Evolutionary conservation across 441 rosid genomes (phyloP).

Genomic region (Syzygium syzygioides): DNA sequence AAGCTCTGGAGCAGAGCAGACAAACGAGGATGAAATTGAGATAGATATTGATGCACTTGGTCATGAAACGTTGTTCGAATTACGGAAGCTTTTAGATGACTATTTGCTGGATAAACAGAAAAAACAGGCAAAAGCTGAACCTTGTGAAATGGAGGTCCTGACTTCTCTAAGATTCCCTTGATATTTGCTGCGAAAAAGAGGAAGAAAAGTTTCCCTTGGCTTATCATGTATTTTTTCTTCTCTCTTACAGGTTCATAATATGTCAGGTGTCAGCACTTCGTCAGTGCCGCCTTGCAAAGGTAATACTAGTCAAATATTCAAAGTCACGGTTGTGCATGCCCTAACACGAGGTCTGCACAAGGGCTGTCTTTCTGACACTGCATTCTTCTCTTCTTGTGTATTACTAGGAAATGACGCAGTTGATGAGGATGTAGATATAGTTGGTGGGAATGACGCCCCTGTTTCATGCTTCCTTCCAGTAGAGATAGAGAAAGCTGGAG

Average conservation of each 20-base stretch:
- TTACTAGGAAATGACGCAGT: constrained; percentile 47
- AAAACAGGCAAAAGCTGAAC: constrained; percentile 43
- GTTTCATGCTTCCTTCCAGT: constrained; percentile 44
- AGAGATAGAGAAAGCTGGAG: constrained; percentile 54
- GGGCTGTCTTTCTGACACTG: background rate
- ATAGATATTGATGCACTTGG: constrained; percentile 75
- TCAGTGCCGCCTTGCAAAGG: constrained; percentile 59
- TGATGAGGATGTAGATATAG: constrained; percentile 75
- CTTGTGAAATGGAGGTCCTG: constrained; percentile 74
- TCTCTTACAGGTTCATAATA: constrained; percentile 49
- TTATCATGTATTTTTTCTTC: constrained; percentile 10
- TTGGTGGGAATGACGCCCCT: constrained; percentile 69
- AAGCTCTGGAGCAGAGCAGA: constrained; percentile 40
- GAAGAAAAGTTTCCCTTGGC: constrained; percentile 6
- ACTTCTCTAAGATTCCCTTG: background rate
- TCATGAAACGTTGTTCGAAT: constrained; percentile 54
- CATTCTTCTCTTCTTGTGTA: background rate
- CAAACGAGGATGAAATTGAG: constrained; percentile 76
- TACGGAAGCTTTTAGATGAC: constrained; percentile 69
- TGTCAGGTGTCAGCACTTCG: constrained; percentile 65
- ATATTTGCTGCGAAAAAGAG: background rate
- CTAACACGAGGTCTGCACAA: background rate
- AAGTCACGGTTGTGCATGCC: background rate
- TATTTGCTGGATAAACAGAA: constrained; percentile 47
- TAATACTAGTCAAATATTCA: constrained; percentile 17